phyloP scores from a whole-genome alignment of 208 protist species.

The Leishmania tropica region DNA sequence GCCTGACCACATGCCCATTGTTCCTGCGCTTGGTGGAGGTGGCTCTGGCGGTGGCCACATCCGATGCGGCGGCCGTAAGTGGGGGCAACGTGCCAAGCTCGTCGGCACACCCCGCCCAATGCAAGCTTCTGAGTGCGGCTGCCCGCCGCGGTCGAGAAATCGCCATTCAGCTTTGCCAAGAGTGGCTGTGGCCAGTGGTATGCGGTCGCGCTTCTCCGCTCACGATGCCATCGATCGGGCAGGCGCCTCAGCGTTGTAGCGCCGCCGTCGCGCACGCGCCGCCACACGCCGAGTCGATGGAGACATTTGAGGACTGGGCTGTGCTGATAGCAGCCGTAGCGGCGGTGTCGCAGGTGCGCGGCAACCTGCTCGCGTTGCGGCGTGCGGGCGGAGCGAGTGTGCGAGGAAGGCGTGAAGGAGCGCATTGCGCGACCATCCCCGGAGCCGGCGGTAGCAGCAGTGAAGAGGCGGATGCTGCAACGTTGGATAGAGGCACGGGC shows the following conservation, averaged over 20 bases:
- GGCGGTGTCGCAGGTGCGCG: constrained; percentile 20
- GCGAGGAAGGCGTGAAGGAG: not conserved
- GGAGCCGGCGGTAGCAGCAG: not conserved
- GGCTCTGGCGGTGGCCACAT: constrained; percentile 14
- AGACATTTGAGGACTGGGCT: constrained; percentile 20
- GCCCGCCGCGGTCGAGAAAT: constrained; percentile 18
- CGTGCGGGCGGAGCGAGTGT: not conserved
- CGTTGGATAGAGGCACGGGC: not conserved
- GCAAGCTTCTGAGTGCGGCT: not conserved
- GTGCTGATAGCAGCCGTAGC: constrained; percentile 23
- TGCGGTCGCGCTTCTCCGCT: not conserved
- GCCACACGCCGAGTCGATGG: not conserved
- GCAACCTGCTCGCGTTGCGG: constrained; percentile 14
- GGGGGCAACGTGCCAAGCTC: no score
- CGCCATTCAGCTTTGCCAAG: constrained; percentile 1
- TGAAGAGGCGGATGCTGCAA: not conserved
- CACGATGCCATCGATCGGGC: not conserved
- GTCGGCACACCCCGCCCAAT: not conserved
- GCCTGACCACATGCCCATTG: constrained; percentile 44
- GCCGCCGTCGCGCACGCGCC: not conserved
- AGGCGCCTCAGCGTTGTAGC: not conserved
- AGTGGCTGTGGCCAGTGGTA: constrained; percentile 35
- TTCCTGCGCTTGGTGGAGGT: constrained; percentile 56
- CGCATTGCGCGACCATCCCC: not conserved
- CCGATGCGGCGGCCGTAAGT: not conserved